Evolutionary conservation across 768 basidiomycete species (phyloP).

Genomic region (Naganishia antarctica): DNA sequence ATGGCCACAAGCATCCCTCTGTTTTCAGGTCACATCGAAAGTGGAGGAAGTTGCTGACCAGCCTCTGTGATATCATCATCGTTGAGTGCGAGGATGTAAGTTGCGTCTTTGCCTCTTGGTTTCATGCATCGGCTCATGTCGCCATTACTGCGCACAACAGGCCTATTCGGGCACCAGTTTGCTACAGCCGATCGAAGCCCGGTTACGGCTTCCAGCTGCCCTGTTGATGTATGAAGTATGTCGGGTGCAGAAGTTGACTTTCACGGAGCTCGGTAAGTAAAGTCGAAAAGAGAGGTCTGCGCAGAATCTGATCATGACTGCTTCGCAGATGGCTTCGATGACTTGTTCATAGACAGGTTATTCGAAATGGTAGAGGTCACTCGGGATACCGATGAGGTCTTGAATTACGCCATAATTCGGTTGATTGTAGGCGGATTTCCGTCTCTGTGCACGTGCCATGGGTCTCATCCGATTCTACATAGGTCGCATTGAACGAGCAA

Average conservation of each 20-base stretch:
- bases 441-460: too few relatives aligned
- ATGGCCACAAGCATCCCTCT: constrained; percentile 64
- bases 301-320: not conserved
- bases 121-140: too few relatives aligned
- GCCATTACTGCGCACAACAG: not conserved
- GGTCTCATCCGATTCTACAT: constrained; percentile 4
- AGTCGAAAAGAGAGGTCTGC: not conserved
- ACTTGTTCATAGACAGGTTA: constrained; percentile 77
- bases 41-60: constrained; percentile 75
- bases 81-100: constrained; percentile 62
- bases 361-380: constrained; percentile 94
- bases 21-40: constrained; percentile 75
- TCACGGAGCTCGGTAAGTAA: constrained; percentile 70
- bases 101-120: not conserved
- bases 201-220: constrained; percentile 66
- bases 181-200: constrained; percentile 62
- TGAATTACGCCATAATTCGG: constrained; percentile 94
- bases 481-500: constrained; percentile 94
- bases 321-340: constrained; percentile 66
- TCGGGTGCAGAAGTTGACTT: constrained; percentile 74
- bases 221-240: constrained; percentile 86
- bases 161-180: constrained; percentile 12
- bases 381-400: constrained; percentile 77
- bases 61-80: constrained; percentile 63
- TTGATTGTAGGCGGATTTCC: constrained; percentile 70